Conservation (phyloP, 306 rosid species). For the Citrullus amarus region DNA sequence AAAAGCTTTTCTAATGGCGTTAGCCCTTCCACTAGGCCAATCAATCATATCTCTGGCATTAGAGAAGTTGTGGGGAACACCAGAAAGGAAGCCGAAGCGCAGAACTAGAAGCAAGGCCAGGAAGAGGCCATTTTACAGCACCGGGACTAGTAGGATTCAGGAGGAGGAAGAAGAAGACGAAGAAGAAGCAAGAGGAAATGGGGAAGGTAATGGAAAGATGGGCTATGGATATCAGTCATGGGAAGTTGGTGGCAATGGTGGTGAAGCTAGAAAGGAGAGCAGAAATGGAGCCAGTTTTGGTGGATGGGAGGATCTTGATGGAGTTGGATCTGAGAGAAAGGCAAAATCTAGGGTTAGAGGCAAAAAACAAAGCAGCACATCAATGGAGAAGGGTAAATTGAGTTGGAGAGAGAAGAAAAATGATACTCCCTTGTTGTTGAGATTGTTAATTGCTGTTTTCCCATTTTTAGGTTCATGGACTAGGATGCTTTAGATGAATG, state of each 20-base stretch:
- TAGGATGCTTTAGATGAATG: slow-evolving; percentile 40
- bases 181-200: slow-evolving; percentile 16
- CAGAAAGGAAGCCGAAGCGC: slow-evolving; percentile 40
- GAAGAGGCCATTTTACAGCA: slow-evolving; percentile 33
- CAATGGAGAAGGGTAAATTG: slow-evolving; percentile 41
- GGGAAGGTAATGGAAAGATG: slow-evolving; percentile 24
- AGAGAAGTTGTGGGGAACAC: slow-evolving; percentile 60
- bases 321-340: slow-evolving; percentile 22
- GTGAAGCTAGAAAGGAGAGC: slow-evolving; percentile 23
- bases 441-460: slow-evolving; percentile 74
- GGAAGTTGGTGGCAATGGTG: slow-evolving; percentile 41
- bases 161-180: slow-evolving; percentile 25
- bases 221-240: slow-evolving; percentile 63
- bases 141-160: slow-evolving; percentile 1
- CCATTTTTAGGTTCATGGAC: slow-evolving; percentile 92
- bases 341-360: slow-evolving; percentile 16
- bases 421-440: slow-evolving; percentile 66
- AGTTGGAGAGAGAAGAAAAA: slow-evolving; percentile 50
- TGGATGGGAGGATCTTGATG: slow-evolving; percentile 91
- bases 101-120: slow-evolving; percentile 29
- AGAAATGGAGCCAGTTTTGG: slow-evolving; percentile 33
- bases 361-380: slow-evolving; percentile 16
- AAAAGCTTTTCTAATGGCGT: slow-evolving; percentile 88
- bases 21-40: slow-evolving; percentile 78
- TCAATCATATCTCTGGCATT: slow-evolving; percentile 62